A percentile compares a stretch with the other conserved stretches of the same genome.
phyloP scores from a whole-genome alignment of 2,329 filamentous ascomycete species.

The Monosporascus sp. region DNA sequence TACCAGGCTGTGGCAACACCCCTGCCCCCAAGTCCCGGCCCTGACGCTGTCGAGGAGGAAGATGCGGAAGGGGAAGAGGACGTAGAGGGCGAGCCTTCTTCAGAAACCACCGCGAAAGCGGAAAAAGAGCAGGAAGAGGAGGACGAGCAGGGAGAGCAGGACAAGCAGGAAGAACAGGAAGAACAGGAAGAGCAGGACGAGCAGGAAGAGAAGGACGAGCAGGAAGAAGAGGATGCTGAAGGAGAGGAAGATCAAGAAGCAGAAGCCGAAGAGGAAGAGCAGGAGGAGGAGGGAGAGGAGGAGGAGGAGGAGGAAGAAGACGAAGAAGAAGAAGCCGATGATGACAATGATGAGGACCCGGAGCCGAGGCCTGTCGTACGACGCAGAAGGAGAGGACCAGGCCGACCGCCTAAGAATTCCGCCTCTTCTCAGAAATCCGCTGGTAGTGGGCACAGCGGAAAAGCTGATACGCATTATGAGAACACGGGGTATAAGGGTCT shows the following conservation, averaged over 20 bases:
- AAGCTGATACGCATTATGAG: conserved; percentile 49
- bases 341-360: conserved; percentile 13
- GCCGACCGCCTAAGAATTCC: conserved; percentile 29
- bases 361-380: conserved; percentile 9
- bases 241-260: conserved; percentile 16
- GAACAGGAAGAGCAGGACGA: conserved; percentile 26
- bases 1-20: conserved; percentile 73
- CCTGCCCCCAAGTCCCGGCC: conserved; percentile 43
- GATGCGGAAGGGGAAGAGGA: conserved; percentile 16
- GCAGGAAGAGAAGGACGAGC: conserved; percentile 14
- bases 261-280: conserved; percentile 19
- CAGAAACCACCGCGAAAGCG: conserved; percentile 6
- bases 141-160: conserved; percentile 21
- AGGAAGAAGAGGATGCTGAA: conserved; percentile 20
- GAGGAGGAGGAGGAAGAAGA: conserved; percentile 9
- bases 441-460: conserved; percentile 29
- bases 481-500: conserved; percentile 62
- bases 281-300: not conserved
- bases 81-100: conserved; percentile 8
- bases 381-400: conserved; percentile 21
- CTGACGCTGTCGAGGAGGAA: conserved; percentile 34
- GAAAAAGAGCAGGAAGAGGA: conserved; percentile 23
- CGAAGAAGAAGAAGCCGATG: conserved; percentile 5
- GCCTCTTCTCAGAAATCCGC: conserved; percentile 24
- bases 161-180: conserved; percentile 29